These are phyloP conservation scores for Calonectria honghensis DNA, from an alignment of 2,329 filamentous ascomycete species.

Conservation along the genomic window DNA sequence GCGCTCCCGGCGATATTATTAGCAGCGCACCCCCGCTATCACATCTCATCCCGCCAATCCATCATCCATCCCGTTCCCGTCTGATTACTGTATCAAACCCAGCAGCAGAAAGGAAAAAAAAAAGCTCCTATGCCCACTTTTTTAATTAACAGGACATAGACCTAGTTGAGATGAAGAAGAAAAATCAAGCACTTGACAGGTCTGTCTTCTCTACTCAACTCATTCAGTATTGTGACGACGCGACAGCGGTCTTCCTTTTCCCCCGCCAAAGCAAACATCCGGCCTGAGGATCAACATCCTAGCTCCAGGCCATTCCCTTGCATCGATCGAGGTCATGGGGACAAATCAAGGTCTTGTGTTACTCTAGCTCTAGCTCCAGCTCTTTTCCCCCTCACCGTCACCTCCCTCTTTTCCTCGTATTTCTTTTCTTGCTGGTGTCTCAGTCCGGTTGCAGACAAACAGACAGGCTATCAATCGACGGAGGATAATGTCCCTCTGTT, in stretches of 20 bases:
- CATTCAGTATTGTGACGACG: neutral
- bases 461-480: slow-evolving; percentile 3
- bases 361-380: slow-evolving; percentile 8
- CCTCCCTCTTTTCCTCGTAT: neutral
- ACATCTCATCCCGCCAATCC: slow-evolving; percentile 27
- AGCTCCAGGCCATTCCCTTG: slow-evolving; percentile 39
- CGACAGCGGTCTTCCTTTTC: slow-evolving; percentile 10
- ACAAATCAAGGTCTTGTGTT: slow-evolving; percentile 16
- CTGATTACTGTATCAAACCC: slow-evolving; percentile 18
- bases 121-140: slow-evolving; percentile 9
- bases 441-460: slow-evolving; percentile 7
- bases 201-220: neutral
- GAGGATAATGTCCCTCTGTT: slow-evolving; percentile 21
- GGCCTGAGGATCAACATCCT: slow-evolving; percentile 37
- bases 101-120: neutral
- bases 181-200: neutral
- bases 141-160: slow-evolving; percentile 16
- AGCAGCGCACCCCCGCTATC: slow-evolving; percentile 22
- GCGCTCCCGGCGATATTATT: slow-evolving; percentile 17
- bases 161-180: slow-evolving; percentile 28
- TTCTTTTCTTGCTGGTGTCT: neutral
- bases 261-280: slow-evolving; percentile 28
- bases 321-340: slow-evolving; percentile 44
- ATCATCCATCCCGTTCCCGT: slow-evolving; percentile 30
- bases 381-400: slow-evolving; percentile 16